Conservation (phyloP, 495 filamentous ascomycete species). For the Talaromyces trachyspermus region DNA sequence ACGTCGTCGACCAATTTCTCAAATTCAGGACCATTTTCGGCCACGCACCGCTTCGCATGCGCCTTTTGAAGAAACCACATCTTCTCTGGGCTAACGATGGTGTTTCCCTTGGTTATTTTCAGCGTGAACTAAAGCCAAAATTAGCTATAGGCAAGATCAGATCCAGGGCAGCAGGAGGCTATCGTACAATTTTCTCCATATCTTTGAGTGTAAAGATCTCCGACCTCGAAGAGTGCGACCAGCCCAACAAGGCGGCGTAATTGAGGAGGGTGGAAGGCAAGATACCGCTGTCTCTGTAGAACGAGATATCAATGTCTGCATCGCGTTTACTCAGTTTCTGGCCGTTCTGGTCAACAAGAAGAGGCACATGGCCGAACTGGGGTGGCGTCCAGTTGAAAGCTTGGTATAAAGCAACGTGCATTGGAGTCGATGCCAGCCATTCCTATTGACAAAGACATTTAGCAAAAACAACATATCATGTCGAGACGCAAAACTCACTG, state of each 20-base stretch:
- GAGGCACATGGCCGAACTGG: conserved; percentile 77
- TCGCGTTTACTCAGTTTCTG: conserved; percentile 90
- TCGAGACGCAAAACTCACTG: conserved; percentile 50
- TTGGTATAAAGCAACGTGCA: conserved; percentile 78
- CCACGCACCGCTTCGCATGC: conserved; percentile 48
- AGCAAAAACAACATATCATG: no score
- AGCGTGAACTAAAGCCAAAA: conserved; percentile 54
- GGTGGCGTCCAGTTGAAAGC: conserved; percentile 87
- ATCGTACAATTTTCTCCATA: conserved; percentile 57
- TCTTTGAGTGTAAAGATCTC: conserved; percentile 66
- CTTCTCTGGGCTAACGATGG: conserved; percentile 74
- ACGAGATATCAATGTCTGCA: conserved; percentile 58
- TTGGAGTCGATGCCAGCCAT: conserved; percentile 91
- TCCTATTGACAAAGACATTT: no score
- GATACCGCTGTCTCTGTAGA: conserved; percentile 59
- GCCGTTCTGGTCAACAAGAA: conserved; percentile 65
- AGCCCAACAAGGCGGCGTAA: conserved; percentile 78
- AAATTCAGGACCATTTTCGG: conserved; percentile 28
- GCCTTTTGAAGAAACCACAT: conserved; percentile 70
- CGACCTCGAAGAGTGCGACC: conserved; percentile 59
- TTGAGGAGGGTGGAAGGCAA: conserved; percentile 72
- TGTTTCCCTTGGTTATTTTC: conserved; percentile 83
- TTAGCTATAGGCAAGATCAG: not conserved
- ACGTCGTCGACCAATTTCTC: conserved; percentile 42
- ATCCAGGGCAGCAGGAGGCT: not conserved